Evolutionary conservation across 208 protist genomes (phyloP), one percentile per base, ranked within the genome.

Genomic region (Acanthamoeba lugdunensis): DNA sequence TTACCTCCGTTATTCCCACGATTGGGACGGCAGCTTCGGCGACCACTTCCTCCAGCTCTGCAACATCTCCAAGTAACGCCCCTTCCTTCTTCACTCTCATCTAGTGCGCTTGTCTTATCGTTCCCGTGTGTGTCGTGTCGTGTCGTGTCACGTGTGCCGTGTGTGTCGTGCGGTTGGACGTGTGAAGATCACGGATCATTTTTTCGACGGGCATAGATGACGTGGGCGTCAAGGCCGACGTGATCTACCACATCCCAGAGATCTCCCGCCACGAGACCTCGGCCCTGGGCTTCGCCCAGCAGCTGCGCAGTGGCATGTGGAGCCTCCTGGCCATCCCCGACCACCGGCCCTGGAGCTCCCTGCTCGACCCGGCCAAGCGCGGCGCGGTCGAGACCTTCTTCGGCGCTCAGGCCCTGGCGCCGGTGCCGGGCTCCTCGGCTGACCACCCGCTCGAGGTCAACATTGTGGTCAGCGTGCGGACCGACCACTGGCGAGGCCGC

Each of bases 371-470:
- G 21, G 30, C 73, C 73, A 45, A 54, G 16, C 73, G 73, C 16
- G 21, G 23, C 73, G 0, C 18, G 21, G 73, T 81, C 41, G 73
- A 81, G 8, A 6, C 6, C 21, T 81, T 81, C 41, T 81, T 81
- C 18, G 73, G 21, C 25, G 28, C 50, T 50, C 4, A 1, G 6
- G 9, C 54, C 54, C 54, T 9, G 54, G 9, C 61, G 28, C 28
- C 28, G 0, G n/a, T 16, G 0, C 28, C 28, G 28, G 65, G 65
- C 65, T 71, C 4, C 11, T 5, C 8, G 28, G 65, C 65, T 5
- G 65, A 71, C 65, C n/a, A 71, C n/a, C 73, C 73, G 11, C 45
- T 81, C 8, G 73, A 54, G 41, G 41, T 81, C 73, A 81, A 81
- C 16, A n/a, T 81, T 0, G 41, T 81, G 28, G 16, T 45, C 37